Evolutionary conservation across 2,329 filamentous ascomycete genomes (phyloP).

Genomic region (Aspergillus pseudonomiae): DNA sequence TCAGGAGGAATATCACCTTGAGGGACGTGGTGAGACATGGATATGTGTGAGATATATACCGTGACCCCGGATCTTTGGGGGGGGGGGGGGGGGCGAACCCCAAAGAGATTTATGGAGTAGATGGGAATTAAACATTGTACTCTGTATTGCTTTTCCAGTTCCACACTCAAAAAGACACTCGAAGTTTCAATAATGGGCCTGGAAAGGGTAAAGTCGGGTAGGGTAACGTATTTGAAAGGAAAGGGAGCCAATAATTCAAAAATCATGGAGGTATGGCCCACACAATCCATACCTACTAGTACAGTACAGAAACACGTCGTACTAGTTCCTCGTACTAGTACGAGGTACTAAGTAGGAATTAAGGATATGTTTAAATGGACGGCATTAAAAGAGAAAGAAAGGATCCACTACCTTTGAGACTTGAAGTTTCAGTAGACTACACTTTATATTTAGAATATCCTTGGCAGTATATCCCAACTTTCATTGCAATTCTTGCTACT

Average conservation of each 20-base stretch:
- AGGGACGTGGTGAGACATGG: neutral
- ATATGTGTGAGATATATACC: neutral
- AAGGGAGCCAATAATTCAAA: neutral
- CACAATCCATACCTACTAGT: no score
- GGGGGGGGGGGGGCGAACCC: no score
- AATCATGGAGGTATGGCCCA: neutral
- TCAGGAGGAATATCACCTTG: neutral
- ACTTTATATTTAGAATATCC: neutral
- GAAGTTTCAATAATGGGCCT: neutral
- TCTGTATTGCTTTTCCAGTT: neutral
- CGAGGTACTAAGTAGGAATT: no score
- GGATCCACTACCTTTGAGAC: neutral
- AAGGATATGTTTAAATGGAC: no score
- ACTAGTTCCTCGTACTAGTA: no score
- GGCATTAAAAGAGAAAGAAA: neutral
- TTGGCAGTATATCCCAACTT: neutral
- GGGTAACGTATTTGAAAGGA: neutral
- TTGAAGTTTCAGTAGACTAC: neutral
- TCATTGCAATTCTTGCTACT: neutral
- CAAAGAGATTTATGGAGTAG: neutral
- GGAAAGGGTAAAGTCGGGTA: neutral
- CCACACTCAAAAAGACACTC: neutral
- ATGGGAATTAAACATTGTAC: neutral
- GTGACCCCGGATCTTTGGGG: neutral
- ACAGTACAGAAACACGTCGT: no score